Evolutionary conservation across 805 yeast species (phyloP).

Genomic region (Tetrapisispora taiwanensis): DNA sequence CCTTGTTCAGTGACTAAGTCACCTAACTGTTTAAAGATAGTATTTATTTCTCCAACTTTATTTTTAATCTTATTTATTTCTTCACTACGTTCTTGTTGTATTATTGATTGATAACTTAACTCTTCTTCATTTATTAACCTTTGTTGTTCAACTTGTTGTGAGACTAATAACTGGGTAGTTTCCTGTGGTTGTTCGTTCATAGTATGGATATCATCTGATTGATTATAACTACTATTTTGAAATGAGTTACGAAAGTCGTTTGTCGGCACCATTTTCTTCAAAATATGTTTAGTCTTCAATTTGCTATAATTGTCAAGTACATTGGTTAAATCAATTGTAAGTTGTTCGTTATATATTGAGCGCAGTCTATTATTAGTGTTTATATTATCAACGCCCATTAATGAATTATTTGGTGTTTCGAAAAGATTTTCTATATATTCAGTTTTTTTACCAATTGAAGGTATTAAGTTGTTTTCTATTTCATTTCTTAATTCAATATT

Average conservation of each 20-base stretch:
- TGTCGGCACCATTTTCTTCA: not conserved
- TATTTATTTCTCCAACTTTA: conserved; percentile 76
- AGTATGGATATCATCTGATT: too few relatives aligned
- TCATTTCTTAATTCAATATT: conserved; percentile 26
- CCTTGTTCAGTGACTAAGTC: conserved; percentile 78
- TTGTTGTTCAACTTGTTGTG: conserved; percentile 28
- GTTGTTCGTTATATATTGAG: conserved; percentile 44
- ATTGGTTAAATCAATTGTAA: conserved; percentile 35
- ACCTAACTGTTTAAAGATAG: conserved; percentile 75
- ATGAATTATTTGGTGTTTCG: conserved; percentile 4
- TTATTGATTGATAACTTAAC: conserved; percentile 49
- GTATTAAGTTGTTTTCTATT: conserved; percentile 18
- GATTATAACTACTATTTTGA: too few relatives aligned
- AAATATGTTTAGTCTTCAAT: conserved; percentile 3
- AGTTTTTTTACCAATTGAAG: conserved; percentile 6
- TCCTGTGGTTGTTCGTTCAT: not conserved
- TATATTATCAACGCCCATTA: conserved; percentile 2
- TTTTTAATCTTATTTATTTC: conserved; percentile 64
- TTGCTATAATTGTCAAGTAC: conserved; percentile 39
- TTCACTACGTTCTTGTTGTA: conserved; percentile 62
- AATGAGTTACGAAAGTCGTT: too few relatives aligned
- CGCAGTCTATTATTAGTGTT: conserved; percentile 8
- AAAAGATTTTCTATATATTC: conserved; percentile 11
- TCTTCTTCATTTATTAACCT: conserved; percentile 36
- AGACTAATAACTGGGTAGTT: conserved; percentile 4